Percentiles rank a stretch among this genome's conserved stretches.
phyloP scores from a whole-genome alignment of 108 stramenopile genomes.

The Seminavis robusta region DNA sequence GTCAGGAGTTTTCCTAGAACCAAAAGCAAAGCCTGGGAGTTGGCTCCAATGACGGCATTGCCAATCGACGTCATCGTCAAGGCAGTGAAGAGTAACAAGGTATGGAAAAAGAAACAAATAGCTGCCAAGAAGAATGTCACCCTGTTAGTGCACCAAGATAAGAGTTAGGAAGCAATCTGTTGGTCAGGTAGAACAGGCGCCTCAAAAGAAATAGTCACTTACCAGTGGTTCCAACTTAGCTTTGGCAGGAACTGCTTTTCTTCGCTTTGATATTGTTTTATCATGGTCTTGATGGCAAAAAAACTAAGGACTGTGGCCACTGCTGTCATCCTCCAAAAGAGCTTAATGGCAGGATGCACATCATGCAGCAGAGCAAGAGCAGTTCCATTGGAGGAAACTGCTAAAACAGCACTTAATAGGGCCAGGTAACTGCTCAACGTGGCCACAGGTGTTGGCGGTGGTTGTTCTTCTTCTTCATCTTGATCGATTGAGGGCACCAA shows the following conservation, averaged over 20 bases:
- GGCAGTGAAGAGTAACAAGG: conserved; percentile 26
- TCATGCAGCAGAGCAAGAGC: conserved; percentile 37
- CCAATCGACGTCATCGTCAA: conserved; percentile 37
- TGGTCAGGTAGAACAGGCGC: too few species aligned
- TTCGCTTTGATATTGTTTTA: too few species aligned
- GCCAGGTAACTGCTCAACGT: conserved; percentile 34
- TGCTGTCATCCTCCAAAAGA: conserved; percentile 42
- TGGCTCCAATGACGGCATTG: conserved; percentile 32
- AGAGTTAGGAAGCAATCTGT: conserved; percentile 29
- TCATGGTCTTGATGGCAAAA: conserved; percentile 8
- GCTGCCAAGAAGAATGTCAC: conserved; percentile 32
- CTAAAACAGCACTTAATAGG: conserved; percentile 40
- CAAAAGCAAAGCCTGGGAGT: conserved; percentile 33
- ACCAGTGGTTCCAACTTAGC: too few species aligned
- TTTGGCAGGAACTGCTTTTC: too few species aligned
- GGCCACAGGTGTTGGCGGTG: conserved; percentile 11
- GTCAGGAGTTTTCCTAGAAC: conserved; percentile 30
- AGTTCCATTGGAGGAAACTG: conserved; percentile 40
- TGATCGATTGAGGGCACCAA: background rate
- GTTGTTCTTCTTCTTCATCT: background rate
- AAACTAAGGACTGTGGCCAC: conserved; percentile 19
- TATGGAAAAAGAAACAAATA: conserved; percentile 26
- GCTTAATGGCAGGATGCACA: conserved; percentile 37
- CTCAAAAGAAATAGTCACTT: too few species aligned
- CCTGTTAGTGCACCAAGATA: conserved; percentile 19